Conservation (phyloP, 129 eudicot genomes). For the Glebionis coronaria region DNA sequence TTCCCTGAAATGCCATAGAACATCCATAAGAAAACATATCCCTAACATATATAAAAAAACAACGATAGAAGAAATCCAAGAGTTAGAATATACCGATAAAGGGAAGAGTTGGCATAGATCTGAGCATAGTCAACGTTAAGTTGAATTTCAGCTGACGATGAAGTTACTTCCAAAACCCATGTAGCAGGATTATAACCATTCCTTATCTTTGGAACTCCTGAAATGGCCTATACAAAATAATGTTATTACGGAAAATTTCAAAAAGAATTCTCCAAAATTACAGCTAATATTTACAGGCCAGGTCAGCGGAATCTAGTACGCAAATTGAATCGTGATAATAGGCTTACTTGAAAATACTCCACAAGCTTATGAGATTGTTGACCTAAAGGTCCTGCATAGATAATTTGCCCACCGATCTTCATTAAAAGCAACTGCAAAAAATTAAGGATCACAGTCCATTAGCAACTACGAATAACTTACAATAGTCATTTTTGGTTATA, state of each 20-base stretch:
- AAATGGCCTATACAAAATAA: conserved; percentile 9
- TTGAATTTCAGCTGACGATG: conserved; percentile 17
- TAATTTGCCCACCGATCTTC: conserved; percentile 27
- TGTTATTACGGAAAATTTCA: background rate
- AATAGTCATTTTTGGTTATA: background rate
- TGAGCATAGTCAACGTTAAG: conserved; percentile 18
- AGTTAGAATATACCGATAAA: conserved; percentile 15
- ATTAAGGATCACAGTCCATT: background rate
- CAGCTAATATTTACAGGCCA: background rate
- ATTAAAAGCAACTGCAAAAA: conserved; percentile 24
- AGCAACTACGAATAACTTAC: background rate
- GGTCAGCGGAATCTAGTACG: background rate
- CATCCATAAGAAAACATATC: background rate
- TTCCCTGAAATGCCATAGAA: conserved; percentile 12
- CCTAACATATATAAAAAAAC: background rate
- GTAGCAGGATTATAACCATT: conserved; percentile 29
- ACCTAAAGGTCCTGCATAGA: conserved; percentile 25
- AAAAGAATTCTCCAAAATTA: background rate
- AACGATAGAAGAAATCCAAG: background rate
- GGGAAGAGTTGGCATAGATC: conserved; percentile 17
- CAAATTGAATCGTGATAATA: background rate
- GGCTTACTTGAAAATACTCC: conserved; percentile 24
- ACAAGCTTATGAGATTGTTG: conserved; percentile 27
- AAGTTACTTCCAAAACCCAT: conserved; percentile 31
- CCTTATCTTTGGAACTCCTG: conserved; percentile 27